These are phyloP conservation scores for Sanghuangporus sanghuang DNA, from an alignment of 1,284 basidiomycete genomes.

Conservation along the genomic window DNA sequence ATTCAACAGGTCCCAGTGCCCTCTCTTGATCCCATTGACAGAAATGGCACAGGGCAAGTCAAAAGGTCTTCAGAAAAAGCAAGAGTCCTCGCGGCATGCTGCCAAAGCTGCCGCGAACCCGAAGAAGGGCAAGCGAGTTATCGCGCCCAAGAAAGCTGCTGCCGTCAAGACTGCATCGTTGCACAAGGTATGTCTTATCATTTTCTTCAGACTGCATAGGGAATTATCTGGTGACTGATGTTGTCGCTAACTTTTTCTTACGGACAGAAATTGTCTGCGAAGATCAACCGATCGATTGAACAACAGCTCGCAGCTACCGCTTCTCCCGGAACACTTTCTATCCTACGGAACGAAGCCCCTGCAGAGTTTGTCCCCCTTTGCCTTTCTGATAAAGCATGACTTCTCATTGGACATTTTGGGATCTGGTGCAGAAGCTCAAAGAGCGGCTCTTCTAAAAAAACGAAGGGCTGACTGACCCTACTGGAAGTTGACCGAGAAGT, in stretches of 20 bases:
- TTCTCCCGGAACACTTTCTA: constrained; percentile 77
- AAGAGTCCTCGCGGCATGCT: constrained; percentile 47
- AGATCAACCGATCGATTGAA: constrained; percentile 88
- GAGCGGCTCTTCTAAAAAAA: constrained; percentile 1
- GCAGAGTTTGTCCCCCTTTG: constrained; percentile 26
- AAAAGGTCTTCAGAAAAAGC: constrained; percentile 57
- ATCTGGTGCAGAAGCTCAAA: constrained; percentile 1
- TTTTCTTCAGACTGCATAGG: not conserved
- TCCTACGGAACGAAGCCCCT: constrained; percentile 67
- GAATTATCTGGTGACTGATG: not conserved
- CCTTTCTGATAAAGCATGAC: not conserved
- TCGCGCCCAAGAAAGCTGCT: constrained; percentile 68
- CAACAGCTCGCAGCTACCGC: constrained; percentile 86
- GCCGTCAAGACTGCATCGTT: constrained; percentile 64
- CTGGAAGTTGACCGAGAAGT: not conserved
- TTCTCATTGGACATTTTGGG: not conserved
- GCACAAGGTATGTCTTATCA: constrained; percentile 48
- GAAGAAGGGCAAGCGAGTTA: constrained; percentile 68
- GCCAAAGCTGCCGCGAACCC: constrained; percentile 56
- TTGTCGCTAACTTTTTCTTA: constrained; percentile 1
- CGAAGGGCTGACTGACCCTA: constrained; percentile 1
- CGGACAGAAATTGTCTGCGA: constrained; percentile 70
- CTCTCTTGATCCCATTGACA: not conserved
- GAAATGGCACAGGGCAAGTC: constrained; percentile 57
- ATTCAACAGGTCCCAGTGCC: not conserved